Conservation (phyloP, 257 asterid species). For the Echites panduratus region DNA sequence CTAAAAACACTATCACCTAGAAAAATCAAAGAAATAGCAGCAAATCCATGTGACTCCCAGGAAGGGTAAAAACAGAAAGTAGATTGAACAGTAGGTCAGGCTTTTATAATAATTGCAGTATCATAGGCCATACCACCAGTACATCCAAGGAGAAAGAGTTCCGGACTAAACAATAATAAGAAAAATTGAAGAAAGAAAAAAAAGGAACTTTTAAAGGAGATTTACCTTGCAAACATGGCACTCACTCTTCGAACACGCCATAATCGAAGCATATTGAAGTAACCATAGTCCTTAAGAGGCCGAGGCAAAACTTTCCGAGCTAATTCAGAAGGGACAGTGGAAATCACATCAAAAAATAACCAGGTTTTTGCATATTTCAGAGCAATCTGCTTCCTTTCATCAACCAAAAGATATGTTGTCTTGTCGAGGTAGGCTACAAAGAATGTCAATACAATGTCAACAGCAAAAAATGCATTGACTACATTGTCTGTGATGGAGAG, state of each 20-base stretch:
- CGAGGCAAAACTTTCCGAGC: constrained; percentile 33
- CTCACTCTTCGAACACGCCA: constrained; percentile 89
- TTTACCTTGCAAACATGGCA: constrained; percentile 55
- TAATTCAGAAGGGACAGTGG: constrained; percentile 62
- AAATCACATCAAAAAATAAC: constrained; percentile 54
- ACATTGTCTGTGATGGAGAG: constrained; percentile 54
- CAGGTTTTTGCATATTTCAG: constrained; percentile 48
- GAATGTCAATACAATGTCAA: constrained; percentile 68
- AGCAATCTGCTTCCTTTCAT: constrained; percentile 48
- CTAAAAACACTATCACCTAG: not conserved
- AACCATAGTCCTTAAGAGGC: constrained; percentile 34
- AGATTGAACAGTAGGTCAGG: not conserved
- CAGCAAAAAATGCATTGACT: constrained; percentile 51
- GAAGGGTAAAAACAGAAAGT: not conserved
- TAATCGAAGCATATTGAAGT: constrained; percentile 65
- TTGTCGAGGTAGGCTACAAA: constrained; percentile 83
- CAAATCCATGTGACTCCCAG: not conserved
- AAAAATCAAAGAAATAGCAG: not conserved
- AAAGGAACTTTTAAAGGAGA: not conserved
- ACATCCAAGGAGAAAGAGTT: not conserved
- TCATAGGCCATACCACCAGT: not conserved
- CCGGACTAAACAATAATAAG: not conserved
- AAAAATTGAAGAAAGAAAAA: not conserved
- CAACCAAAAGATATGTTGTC: constrained; percentile 48
- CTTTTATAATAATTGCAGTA: not conserved